Percentiles rank a stretch among this genome's conserved stretches.
These are phyloP conservation scores for Bothriochloa decipiens DNA, from an alignment of 176 grass and related monocot species.

Conservation along the genomic window DNA sequence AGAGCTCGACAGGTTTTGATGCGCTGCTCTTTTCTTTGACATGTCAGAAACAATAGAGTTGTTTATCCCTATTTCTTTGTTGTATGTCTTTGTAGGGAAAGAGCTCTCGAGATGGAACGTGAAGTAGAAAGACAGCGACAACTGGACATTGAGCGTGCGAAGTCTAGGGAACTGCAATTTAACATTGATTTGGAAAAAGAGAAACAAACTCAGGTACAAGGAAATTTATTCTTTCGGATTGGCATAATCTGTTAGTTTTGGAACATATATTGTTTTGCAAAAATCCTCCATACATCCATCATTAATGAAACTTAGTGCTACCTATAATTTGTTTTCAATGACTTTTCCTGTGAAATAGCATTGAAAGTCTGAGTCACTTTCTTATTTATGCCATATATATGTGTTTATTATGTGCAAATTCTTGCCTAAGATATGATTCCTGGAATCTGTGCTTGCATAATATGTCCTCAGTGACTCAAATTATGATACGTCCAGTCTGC, in stretches of 20 bases:
- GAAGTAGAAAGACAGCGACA: constrained; percentile 84
- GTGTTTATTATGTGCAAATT: neutral
- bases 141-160: constrained; percentile 81
- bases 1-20: constrained; percentile 82
- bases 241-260: neutral
- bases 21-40: constrained; percentile 17
- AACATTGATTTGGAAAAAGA: constrained; percentile 93
- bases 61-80: constrained; percentile 16
- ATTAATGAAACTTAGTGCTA: neutral
- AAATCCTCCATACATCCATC: neutral
- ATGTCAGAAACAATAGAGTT: constrained; percentile 18
- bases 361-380: neutral
- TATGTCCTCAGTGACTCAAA: neutral
- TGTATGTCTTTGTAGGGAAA: constrained; percentile 59
- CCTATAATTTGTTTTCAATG: neutral
- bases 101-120: constrained; percentile 67
- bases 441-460: neutral
- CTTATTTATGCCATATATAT: neutral
- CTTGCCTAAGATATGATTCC: neutral
- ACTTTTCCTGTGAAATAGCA: neutral
- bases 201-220: constrained; percentile 79
- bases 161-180: constrained; percentile 84
- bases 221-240: neutral
- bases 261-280: neutral
- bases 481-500: neutral